Percentiles rank a stretch among this genome's conserved stretches.
Conservation (phyloP, 352 stramenopile species). For the Globisporangium radiosum region DNA sequence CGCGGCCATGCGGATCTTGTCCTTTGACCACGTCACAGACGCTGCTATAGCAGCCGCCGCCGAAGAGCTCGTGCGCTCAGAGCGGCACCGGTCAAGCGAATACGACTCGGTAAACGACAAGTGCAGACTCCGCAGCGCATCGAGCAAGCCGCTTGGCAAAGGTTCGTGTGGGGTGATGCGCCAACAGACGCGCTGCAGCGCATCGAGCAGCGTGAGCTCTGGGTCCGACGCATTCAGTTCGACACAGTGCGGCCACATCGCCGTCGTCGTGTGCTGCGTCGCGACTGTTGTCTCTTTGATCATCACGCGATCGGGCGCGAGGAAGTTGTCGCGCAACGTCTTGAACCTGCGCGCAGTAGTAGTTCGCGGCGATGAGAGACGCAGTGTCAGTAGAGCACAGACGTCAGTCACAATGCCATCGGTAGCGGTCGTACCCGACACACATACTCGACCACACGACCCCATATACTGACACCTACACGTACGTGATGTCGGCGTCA, state of each 20-base stretch:
- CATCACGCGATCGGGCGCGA: slow-evolving; percentile 34
- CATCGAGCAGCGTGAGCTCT: slow-evolving; percentile 29
- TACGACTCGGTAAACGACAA: slow-evolving; percentile 15
- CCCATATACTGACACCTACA: background rate
- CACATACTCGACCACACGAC: background rate
- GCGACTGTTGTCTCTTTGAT: slow-evolving; percentile 39
- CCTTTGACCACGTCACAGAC: slow-evolving; percentile 16
- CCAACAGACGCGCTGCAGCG: slow-evolving; percentile 20
- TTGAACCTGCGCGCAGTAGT: slow-evolving; percentile 22
- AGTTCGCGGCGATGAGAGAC: too few species aligned
- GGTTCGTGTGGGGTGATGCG: slow-evolving; percentile 35
- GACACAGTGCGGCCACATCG: slow-evolving; percentile 27
- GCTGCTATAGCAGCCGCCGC: background rate
- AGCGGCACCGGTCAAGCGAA: background rate
- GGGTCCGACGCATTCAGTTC: slow-evolving; percentile 34
- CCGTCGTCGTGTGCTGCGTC: slow-evolving; percentile 9
- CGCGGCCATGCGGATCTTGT: slow-evolving; percentile 26
- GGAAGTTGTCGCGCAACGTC: slow-evolving; percentile 51
- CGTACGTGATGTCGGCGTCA: slow-evolving; percentile 36
- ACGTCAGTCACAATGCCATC: background rate
- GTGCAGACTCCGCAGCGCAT: slow-evolving; percentile 33
- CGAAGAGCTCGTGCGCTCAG: background rate
- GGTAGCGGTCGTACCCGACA: background rate
- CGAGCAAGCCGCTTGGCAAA: slow-evolving; percentile 29
- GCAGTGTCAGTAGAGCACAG: too few species aligned